Conservation (phyloP, 164 flowering plant species). For the Macadamia integrifolia region DNA sequence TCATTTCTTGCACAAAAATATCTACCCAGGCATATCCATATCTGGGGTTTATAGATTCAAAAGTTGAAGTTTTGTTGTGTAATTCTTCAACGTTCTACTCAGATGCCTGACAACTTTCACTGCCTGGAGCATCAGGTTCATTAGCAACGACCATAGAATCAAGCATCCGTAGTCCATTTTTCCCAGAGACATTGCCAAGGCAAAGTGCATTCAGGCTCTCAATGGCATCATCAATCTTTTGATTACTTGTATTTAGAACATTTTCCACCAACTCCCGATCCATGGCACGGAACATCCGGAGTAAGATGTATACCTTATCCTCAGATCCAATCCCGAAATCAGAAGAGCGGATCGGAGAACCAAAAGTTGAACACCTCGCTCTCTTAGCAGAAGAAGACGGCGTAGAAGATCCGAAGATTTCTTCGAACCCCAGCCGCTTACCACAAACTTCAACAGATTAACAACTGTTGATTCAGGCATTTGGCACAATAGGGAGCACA, state of each 20-base stretch:
- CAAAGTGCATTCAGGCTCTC: slow-evolving; percentile 16
- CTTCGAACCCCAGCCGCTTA: slow-evolving; percentile 23
- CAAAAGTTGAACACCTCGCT: slow-evolving; percentile 14
- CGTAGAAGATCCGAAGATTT: slow-evolving; percentile 20
- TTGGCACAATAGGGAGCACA: no score
- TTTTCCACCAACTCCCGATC: slow-evolving; percentile 23
- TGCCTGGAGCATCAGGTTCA: slow-evolving; percentile 11
- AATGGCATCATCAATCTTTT: slow-evolving; percentile 20
- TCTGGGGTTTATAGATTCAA: slow-evolving; percentile 10
- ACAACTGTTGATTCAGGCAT: no score
- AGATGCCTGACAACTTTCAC: slow-evolving; percentile 21
- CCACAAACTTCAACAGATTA: slow-evolving; percentile 20
- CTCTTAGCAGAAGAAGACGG: slow-evolving; percentile 18
- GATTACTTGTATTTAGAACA: slow-evolving; percentile 14
- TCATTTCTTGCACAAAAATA: slow-evolving; percentile 36
- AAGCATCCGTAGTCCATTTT: background rate
- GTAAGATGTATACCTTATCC: slow-evolving; percentile 17
- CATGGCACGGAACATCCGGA: slow-evolving; percentile 17
- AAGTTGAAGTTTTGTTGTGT: slow-evolving; percentile 12
- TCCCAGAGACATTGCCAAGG: slow-evolving; percentile 9
- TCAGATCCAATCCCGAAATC: slow-evolving; percentile 19
- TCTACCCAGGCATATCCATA: slow-evolving; percentile 27
- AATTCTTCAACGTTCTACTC: slow-evolving; percentile 16
- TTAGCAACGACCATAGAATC: slow-evolving; percentile 13
- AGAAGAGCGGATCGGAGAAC: slow-evolving; percentile 15